Base-by-base conservation (phyloP, 352 stramenopile genomes). In the Pythium chondricola region DNA sequence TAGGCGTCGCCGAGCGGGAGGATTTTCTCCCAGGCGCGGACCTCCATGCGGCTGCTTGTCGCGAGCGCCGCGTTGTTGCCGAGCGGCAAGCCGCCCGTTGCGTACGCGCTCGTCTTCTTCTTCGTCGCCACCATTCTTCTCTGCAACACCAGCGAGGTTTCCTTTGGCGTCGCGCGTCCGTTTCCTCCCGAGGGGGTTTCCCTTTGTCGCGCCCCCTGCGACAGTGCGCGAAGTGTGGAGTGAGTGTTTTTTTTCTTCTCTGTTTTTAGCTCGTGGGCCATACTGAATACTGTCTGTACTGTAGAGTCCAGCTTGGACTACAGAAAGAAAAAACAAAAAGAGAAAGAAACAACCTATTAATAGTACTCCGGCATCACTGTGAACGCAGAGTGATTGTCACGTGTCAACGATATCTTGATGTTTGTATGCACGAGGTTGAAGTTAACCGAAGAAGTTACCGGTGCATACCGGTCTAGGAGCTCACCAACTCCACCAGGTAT, bases 11-110 rank as follows among this genome's bases (percentile, higher is more conserved):
- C 83, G 7, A 80, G 70, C 14, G 71, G 74, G 18, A 86, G 58
- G 29, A 93, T 65, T 43, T 83, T 87, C 48, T 72, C 69, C 83
- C 83, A 95, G 2, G 69, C 56, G 46, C 80, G 79, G 52, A 92
- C 74, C 41, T 93, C 81, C 35, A 88, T 66, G 9, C 68, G 42
- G 25, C 16, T 36, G 40, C 47, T 51, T 6, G 30, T 33, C 18
- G 21, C 16, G 22, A 29, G 29, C 39, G 38, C 11, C 41, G 26
- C 46, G 27, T 48, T 47, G 43, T 53, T 53, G 33, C 17, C 39
- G 6, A 41, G 7, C 35, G 35, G 7, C 8, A 8, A 8, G 32
- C 33, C 21, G 21, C 52, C 31, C 20, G 22, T 26, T 22, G 31
- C 26, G 17, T 29, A 30, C 24, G 38, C 33, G 41, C 25, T 35